Evolutionary conservation across 2,329 filamentous ascomycete genomes (phyloP).

Genomic region (Dryadomyces quercivorus): DNA sequence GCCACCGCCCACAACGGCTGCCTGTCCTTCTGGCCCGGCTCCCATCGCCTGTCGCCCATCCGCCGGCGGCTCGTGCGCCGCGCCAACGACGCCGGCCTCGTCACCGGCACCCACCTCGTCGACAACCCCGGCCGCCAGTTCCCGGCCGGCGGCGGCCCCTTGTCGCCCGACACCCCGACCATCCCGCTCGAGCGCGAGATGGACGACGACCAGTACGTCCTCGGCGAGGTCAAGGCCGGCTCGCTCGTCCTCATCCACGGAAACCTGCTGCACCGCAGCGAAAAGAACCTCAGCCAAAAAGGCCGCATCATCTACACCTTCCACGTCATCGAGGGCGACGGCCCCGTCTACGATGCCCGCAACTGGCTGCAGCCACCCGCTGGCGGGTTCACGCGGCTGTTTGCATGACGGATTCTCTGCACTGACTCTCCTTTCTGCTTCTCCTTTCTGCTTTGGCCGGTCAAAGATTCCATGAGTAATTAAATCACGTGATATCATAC

Average conservation of each 20-base stretch:
- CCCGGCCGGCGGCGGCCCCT: conserved; percentile 39
- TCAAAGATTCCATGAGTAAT: not conserved
- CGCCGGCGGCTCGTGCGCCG: conserved; percentile 62
- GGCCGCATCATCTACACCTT: conserved; percentile 95
- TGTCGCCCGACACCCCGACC: conserved; percentile 11
- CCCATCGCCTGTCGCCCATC: conserved; percentile 60
- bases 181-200: conserved; percentile 17
- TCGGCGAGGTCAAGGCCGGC: conserved; percentile 83
- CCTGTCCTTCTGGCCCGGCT: conserved; percentile 73
- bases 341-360: conserved; percentile 61
- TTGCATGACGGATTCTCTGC: conserved; percentile 15
- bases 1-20: conserved; percentile 79
- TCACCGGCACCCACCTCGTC: conserved; percentile 54
- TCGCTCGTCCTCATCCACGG: conserved; percentile 90
- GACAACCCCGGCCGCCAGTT: conserved; percentile 51
- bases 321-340: conserved; percentile 73
- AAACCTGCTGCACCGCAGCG: conserved; percentile 90
- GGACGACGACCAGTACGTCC: conserved; percentile 50
- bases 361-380: conserved; percentile 90
- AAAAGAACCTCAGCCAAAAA: conserved; percentile 76
- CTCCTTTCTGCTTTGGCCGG: not conserved
- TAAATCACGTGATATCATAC: not conserved
- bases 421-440: too few relatives aligned
- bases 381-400: conserved; percentile 65
- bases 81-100: conserved; percentile 22